These are phyloP conservation scores for Pelargonium fulgidum DNA, from an alignment of 441 rosid genomes.

Conservation along the genomic window DNA sequence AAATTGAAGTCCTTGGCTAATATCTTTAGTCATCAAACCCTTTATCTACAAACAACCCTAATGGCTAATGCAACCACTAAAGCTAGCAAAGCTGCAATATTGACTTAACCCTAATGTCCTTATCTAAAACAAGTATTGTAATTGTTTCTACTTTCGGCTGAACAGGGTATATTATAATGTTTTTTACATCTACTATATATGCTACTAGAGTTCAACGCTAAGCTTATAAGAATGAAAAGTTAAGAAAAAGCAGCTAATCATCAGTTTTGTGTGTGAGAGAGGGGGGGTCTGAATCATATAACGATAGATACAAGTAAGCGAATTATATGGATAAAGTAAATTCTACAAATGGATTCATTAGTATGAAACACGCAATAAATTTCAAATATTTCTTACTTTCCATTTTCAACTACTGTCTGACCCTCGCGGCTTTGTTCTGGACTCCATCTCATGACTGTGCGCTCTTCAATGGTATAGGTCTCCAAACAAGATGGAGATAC, in stretches of 20 bases:
- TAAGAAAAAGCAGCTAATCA: background rate
- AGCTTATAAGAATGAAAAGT: background rate
- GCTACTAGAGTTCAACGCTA: background rate
- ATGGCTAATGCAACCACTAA: background rate
- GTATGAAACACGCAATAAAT: background rate
- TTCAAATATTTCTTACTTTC: conserved; percentile 20
- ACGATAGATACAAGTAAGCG: background rate
- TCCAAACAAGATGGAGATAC: conserved; percentile 33
- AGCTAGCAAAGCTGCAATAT: background rate
- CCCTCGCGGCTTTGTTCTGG: conserved; percentile 54
- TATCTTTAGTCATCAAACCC: background rate
- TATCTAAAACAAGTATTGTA: background rate
- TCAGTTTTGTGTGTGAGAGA: background rate
- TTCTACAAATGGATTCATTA: background rate
- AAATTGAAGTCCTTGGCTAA: too few relatives aligned
- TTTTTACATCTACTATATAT: background rate
- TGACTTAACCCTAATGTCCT: background rate
- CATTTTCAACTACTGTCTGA: conserved; percentile 19
- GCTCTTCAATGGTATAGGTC: conserved; percentile 39
- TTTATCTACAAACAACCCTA: background rate
- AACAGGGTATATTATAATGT: background rate
- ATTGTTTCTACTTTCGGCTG: background rate
- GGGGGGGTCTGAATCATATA: background rate
- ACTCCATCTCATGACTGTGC: conserved; percentile 50
- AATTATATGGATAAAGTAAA: background rate